Evolutionary conservation across 306 rosid genomes (phyloP), one percentile per base, ranked within the genome.

Genomic region (Delonix regia): DNA sequence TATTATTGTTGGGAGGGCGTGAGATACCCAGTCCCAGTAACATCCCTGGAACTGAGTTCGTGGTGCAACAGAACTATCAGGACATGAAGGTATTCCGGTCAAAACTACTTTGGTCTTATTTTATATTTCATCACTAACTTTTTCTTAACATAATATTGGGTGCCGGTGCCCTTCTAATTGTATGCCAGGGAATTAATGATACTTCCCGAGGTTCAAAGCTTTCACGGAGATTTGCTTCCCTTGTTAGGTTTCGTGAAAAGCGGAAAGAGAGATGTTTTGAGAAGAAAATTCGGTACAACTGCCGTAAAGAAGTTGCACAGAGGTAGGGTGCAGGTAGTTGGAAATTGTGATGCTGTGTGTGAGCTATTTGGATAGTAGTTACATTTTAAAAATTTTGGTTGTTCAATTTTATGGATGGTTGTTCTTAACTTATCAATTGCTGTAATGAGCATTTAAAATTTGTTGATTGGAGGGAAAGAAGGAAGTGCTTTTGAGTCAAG

Each of bases 241-340:
- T 92, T 51, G 88, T 88, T 73, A 90, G 97, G 87, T 92, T 90
- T 75, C 93, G 97, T 55, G 93, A 90, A 78, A 92, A 92, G 73
- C 82, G 91, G 61, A 92, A 92, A 76, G 94, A 90, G 81, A 88
- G 97, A 81, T 87, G 91, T 44, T 92, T 90, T 81, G 93, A 92
- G 64, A 92, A 90, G 88, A 92, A 90, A 87, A 87, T 92, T 53
- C 83, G 93, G 39, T 92, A 92, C 51, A 80, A 83, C 77, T 85
- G 90, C 75, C 93, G 97, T 22, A 88, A 89, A 75, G 97, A 89
- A 81, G 91, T 89, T 82, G 97, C 97, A 14, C 86, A 88, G 63
- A 90, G 97, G 97, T 92, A 74, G 78, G 84, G 75, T 49, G 47
- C 34, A 64, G 69, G 49, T 68, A 64, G 59, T 48, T 60, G 15